Conservation (phyloP, 1,284 basidiomycete species). For the Vanrija sp. region DNA sequence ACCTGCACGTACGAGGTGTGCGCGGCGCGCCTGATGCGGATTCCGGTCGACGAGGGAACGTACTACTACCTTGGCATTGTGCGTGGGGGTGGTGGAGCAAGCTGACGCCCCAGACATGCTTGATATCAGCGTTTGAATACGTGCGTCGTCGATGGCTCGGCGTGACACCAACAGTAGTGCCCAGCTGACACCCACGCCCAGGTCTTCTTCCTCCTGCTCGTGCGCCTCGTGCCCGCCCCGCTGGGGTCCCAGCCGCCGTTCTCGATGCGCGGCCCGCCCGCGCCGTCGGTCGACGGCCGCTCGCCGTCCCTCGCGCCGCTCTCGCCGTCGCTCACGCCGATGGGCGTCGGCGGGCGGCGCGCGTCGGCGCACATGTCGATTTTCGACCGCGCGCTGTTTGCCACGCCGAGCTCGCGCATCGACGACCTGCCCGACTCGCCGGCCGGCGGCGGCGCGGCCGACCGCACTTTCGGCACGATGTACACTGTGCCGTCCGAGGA, state of each 20-base stretch:
- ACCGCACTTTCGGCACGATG: too few species aligned
- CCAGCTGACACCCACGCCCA: neutral
- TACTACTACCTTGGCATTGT: neutral
- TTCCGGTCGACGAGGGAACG: neutral
- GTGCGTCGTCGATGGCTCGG: constrained; percentile 1
- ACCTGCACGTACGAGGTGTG: constrained; percentile 7
- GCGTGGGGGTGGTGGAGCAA: neutral
- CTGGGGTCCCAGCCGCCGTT: neutral
- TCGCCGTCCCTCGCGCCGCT: neutral
- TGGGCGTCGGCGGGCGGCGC: neutral
- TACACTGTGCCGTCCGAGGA: neutral
- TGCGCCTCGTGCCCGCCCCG: constrained; percentile 8
- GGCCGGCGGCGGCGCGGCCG: neutral
- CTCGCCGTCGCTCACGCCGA: neutral
- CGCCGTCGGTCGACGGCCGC: neutral
- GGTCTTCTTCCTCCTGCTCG: constrained; percentile 16
- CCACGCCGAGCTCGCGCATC: neutral
- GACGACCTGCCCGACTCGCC: neutral
- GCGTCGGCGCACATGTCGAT: neutral
- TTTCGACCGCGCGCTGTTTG: neutral
- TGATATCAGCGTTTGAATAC: constrained; percentile 12
- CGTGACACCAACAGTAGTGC: neutral
- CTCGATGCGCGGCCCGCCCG: constrained; percentile 6
- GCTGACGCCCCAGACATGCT: constrained; percentile 10
- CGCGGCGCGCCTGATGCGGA: neutral